Percentiles rank a stretch among this genome's conserved stretches.
phyloP scores from a whole-genome alignment of 2,329 filamentous ascomycete genomes.

The Metarhizium robertsii region DNA sequence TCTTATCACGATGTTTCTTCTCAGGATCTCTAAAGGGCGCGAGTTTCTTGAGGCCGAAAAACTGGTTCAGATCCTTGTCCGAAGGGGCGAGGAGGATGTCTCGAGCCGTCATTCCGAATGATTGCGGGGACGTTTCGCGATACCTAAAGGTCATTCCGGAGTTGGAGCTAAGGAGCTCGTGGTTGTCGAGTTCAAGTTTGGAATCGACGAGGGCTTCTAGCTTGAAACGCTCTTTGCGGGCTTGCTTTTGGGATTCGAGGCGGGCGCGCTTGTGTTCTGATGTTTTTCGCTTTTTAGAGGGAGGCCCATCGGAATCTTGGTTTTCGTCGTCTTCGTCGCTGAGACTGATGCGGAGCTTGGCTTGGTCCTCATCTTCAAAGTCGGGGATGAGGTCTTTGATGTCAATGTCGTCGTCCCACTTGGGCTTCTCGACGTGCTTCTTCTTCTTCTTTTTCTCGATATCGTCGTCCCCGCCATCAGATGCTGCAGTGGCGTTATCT shows the following conservation, averaged over 20 bases:
- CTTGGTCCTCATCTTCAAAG: constrained; percentile 57
- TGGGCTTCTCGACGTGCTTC: constrained; percentile 47
- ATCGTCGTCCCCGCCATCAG: constrained; percentile 55
- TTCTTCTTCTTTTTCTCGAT: constrained; percentile 40
- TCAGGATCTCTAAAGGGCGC: constrained; percentile 79
- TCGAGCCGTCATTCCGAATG: constrained; percentile 78
- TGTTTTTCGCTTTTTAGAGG: constrained; percentile 51
- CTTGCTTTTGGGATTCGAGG: constrained; percentile 53
- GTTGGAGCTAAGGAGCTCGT: constrained; percentile 45
- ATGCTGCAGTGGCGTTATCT: constrained; percentile 50
- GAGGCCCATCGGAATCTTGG: constrained; percentile 27
- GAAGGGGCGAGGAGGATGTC: constrained; percentile 86
- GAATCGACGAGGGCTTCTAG: constrained; percentile 82
- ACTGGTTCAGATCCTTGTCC: constrained; percentile 80
- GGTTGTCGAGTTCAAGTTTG: constrained; percentile 64
- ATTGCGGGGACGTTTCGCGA: constrained; percentile 82
- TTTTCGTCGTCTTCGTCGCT: constrained; percentile 33
- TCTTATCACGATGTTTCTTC: constrained; percentile 84
- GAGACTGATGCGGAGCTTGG: constrained; percentile 42
- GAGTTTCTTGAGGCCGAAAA: constrained; percentile 88
- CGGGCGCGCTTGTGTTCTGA: constrained; percentile 52
- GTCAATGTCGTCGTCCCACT: constrained; percentile 95
- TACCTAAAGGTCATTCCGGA: constrained; percentile 62
- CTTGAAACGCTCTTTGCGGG: constrained; percentile 71
- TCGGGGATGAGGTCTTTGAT: constrained; percentile 88